Evolutionary conservation across 2,329 filamentous ascomycete species (phyloP).

Genomic region (Penicillium sp.): DNA sequence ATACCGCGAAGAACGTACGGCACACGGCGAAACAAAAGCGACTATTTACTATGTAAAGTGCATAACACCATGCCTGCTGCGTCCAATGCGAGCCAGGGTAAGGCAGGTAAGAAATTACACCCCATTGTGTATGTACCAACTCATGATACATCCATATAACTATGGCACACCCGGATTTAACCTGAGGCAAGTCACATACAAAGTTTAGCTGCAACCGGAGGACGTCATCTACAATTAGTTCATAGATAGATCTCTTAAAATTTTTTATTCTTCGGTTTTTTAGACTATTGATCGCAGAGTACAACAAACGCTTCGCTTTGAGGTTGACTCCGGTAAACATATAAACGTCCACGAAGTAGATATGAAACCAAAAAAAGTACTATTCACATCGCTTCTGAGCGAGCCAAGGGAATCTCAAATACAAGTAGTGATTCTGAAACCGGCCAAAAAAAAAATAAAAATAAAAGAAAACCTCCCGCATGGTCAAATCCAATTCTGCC

Average conservation of each 20-base stretch:
- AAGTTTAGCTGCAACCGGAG: neutral
- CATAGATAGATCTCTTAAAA: neutral
- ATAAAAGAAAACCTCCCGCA: constrained; percentile 3
- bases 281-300: neutral
- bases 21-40: neutral
- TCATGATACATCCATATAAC: neutral
- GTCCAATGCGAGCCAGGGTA: neutral
- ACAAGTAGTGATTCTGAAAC: constrained; percentile 14
- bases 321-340: neutral
- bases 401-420: constrained; percentile 26
- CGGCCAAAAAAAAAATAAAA: neutral
- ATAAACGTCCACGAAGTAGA: neutral
- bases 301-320: neutral
- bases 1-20: neutral
- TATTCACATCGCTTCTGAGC: constrained; percentile 22
- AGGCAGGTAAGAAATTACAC: neutral
- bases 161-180: neutral
- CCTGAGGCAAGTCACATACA: neutral
- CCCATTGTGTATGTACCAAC: neutral
- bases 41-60: neutral
- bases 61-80: neutral
- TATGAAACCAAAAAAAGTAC: constrained; percentile 10
- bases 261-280: neutral
- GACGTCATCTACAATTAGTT: too few relatives aligned
- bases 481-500: neutral